Base-by-base conservation (phyloP, 2,329 filamentous ascomycete species). In the Hypoxylon sp. region DNA sequence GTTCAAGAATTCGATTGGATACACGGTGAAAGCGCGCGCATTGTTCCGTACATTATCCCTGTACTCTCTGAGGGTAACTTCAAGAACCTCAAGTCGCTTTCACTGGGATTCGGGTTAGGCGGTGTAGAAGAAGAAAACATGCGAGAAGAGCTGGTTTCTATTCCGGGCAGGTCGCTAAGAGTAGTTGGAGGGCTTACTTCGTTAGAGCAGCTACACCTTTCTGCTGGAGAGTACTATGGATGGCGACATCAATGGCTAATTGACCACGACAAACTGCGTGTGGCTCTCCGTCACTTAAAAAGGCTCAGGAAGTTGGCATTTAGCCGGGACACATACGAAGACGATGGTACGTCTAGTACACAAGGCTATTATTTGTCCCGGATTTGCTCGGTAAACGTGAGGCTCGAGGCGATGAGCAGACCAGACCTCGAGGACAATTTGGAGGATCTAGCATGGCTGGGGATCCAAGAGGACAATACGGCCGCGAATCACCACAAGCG, bases 81-180 rank as follows among this genome's bases (percentile, higher is more conserved):
- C 25, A 17, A 17, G 17, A 48, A 33, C 31, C 55, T 67, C 8
- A 61, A 35, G 20, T 63, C 64, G 3, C 64, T 67, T 20, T 63
- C 53, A 10, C 27, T 67, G 20, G 13, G n/a, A 7, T 67, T 37
- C 33, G 50, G 62, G 54, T 7, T 22, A 14, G 40, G 31, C 27
- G n/a, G 20, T 8, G 3, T 2, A n/a, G 22, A 22, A 5, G 40
- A 7, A 49, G 2, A 27, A 20, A 6, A 8, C 3, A 11, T 22
- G 20, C 20, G 20, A 13, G 11, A 37, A 5, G 33, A 13, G 5
- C 3, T 13, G 4, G 33, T 14, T 48, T 31, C 27, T 3, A 17
- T 31, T 7, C n/a, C 50, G 6, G 3, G 14, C 1, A 6, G 5
- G n/a, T 5, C 31, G 10, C 13, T 54, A 17, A 2, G 7, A 6